Percentiles rank a stretch among this genome's conserved stretches.
Conservation (phyloP, 176 grass and related monocot genomes). For the Leersia perrieri region DNA sequence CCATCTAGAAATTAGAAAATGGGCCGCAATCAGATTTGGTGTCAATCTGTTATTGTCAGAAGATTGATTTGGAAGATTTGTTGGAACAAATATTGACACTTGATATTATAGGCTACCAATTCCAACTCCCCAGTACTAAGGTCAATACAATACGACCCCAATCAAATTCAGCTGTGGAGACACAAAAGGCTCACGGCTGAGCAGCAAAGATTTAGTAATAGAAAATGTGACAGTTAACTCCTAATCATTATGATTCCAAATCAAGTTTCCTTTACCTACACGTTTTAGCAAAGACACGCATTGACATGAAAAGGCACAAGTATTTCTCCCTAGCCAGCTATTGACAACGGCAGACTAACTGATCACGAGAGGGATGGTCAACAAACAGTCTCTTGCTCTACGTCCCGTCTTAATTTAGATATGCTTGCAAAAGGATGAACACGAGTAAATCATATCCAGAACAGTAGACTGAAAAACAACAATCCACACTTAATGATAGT, state of each 20-base stretch:
- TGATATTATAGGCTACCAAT: constrained; percentile 42
- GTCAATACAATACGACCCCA: constrained; percentile 8
- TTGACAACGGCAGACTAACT: constrained; percentile 45
- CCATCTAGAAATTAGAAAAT: neutral
- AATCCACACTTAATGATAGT: neutral
- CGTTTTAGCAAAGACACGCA: constrained; percentile 21
- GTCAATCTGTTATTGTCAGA: neutral
- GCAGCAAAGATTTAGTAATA: neutral
- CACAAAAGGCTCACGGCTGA: constrained; percentile 3
- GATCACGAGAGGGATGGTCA: constrained; percentile 14
- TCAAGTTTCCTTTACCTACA: constrained; percentile 30
- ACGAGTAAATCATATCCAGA: neutral
- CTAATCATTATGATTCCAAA: constrained; percentile 27
- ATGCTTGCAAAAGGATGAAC: constrained; percentile 5
- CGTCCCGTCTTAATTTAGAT: neutral
- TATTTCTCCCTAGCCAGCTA: neutral
- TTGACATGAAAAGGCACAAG: neutral
- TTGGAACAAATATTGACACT: constrained; percentile 41
- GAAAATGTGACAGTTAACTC: constrained; percentile 35
- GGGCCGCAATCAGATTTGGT: constrained; percentile 3
- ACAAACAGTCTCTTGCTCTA: neutral
- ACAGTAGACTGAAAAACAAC: neutral
- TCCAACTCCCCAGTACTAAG: constrained; percentile 14
- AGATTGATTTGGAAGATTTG: constrained; percentile 32
- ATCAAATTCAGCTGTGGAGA: neutral